These are phyloP conservation scores for Verbena officinalis DNA, from an alignment of 257 asterid species.

Conservation along the genomic window DNA sequence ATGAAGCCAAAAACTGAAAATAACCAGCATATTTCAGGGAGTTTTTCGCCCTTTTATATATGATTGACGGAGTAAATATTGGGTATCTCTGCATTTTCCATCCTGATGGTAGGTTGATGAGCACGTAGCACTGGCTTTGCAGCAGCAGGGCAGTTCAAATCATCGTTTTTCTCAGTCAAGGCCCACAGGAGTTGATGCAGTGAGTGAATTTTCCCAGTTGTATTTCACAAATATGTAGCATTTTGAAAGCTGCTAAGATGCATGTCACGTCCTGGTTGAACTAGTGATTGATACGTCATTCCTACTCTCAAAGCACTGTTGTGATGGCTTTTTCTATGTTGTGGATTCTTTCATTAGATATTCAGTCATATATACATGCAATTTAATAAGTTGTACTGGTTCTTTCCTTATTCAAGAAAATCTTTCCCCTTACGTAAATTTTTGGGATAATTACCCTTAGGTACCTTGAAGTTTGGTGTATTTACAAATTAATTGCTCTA, in stretches of 20 bases:
- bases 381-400: background rate
- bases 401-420: slow-evolving; percentile 9
- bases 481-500: too few relatives aligned
- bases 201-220: slow-evolving; percentile 42
- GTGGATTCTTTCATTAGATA: background rate
- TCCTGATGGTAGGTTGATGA: slow-evolving; percentile 57
- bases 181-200: slow-evolving; percentile 42
- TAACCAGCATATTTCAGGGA: too few relatives aligned
- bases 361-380: background rate
- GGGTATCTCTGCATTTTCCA: slow-evolving; percentile 18
- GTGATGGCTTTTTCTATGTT: background rate
- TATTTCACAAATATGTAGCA: slow-evolving; percentile 10
- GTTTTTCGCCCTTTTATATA: too few relatives aligned
- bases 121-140: slow-evolving; percentile 55
- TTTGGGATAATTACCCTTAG: too few relatives aligned
- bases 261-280: background rate
- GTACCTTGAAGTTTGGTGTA: too few relatives aligned
- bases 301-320: background rate
- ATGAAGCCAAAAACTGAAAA: too few relatives aligned
- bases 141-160: slow-evolving; percentile 47
- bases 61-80: slow-evolving; percentile 19
- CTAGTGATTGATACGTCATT: background rate
- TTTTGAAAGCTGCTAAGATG: slow-evolving; percentile 7
- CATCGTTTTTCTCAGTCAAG: slow-evolving; percentile 45
- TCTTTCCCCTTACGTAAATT: background rate